Conservation (phyloP, 2,329 filamentous ascomycete genomes). For the Fusarium sp. region DNA sequence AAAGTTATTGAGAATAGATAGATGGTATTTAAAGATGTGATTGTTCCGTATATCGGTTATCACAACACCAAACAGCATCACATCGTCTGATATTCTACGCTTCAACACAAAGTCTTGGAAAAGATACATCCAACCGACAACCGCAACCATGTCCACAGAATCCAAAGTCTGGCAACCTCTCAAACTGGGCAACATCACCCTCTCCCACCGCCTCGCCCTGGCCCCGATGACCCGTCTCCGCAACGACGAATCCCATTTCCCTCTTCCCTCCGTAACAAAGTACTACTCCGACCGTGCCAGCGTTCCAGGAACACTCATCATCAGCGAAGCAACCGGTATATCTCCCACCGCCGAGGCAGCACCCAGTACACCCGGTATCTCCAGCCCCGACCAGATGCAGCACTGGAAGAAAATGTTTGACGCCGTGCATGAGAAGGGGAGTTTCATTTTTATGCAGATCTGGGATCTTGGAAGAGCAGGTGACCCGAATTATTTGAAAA, state of each 20-base stretch:
- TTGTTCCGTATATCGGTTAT: rapidly evolving
- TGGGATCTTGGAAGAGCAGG: constrained; percentile 70
- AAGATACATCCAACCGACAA: background rate
- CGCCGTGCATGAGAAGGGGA: constrained; percentile 71
- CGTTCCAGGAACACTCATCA: constrained; percentile 56
- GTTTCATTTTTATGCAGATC: constrained; percentile 71
- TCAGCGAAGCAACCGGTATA: constrained; percentile 60
- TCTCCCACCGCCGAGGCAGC: constrained; percentile 45
- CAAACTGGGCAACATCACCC: constrained; percentile 52
- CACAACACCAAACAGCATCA: background rate
- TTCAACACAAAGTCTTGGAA: rapidly evolving
- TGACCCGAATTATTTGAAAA: constrained; percentile 27
- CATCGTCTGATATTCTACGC: rapidly evolving
- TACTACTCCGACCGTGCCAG: constrained; percentile 61
- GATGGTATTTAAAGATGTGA: background rate
- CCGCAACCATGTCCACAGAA: constrained; percentile 9
- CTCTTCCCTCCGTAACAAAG: constrained; percentile 47
- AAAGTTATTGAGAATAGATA: too few relatives aligned
- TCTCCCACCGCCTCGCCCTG: constrained; percentile 62
- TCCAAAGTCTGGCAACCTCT: constrained; percentile 51
- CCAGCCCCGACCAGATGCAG: constrained; percentile 64
- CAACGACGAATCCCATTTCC: constrained; percentile 53
- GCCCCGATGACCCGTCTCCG: constrained; percentile 67
- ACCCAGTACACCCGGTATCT: constrained; percentile 67
- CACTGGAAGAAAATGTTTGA: constrained; percentile 71